phyloP scores from a whole-genome alignment of 768 basidiomycete genomes.

The Leccinum obscurum region DNA sequence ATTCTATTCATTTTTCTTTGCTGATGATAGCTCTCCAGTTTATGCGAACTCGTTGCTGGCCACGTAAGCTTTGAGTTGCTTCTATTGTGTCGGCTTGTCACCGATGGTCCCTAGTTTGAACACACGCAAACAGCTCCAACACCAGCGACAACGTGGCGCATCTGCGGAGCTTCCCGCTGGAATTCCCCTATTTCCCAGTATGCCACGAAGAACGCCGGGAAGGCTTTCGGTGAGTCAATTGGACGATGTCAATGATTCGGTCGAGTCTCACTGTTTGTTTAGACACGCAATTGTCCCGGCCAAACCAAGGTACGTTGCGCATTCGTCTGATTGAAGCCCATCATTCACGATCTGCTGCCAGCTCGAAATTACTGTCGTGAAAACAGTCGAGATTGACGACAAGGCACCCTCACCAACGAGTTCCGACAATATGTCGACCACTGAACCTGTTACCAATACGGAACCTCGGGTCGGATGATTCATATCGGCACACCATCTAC shows the following conservation, averaged over 20 bases:
- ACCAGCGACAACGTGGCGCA: constrained; percentile 30
- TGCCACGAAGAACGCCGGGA: constrained; percentile 14
- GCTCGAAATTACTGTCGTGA: constrained; percentile 33
- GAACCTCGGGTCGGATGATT: constrained; percentile 6
- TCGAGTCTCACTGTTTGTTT: neutral
- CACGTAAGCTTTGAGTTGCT: constrained; percentile 28
- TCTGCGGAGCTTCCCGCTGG: constrained; percentile 31
- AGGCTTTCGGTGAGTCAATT: constrained; percentile 15
- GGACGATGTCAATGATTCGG: neutral
- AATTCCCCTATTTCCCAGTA: constrained; percentile 23
- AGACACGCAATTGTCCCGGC: constrained; percentile 13
- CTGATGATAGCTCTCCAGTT: constrained; percentile 30
- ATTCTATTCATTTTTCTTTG: neutral
- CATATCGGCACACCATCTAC: neutral
- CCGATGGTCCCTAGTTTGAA: constrained; percentile 32
- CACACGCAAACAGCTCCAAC: constrained; percentile 35
- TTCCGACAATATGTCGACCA: constrained; percentile 9
- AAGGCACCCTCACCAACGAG: constrained; percentile 11
- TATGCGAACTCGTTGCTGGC: constrained; percentile 54
- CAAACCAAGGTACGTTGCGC: constrained; percentile 20
- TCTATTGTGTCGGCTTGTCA: neutral
- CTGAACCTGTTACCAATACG: constrained; percentile 2
- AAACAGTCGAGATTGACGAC: constrained; percentile 27
- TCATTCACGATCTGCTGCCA: constrained; percentile 1
- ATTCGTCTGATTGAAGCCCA: neutral